Evolutionary conservation across 78 protist genomes (phyloP).

Genomic region (Dictyostelium firmibasis): DNA sequence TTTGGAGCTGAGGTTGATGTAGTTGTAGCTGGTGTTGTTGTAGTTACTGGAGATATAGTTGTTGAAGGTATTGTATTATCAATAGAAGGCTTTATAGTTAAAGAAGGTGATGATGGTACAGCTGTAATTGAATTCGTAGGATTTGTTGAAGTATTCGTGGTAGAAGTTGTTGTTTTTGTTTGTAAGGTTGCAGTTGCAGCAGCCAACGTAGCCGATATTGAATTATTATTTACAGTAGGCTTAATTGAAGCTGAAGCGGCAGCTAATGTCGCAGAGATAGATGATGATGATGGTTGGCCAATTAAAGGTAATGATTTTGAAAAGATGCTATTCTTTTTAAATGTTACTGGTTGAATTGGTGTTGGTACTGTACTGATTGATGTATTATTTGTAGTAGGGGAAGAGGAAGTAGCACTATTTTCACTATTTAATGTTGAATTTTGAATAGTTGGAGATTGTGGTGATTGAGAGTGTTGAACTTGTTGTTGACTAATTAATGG

Average conservation of each 20-base stretch:
- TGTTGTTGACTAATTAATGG: background rate
- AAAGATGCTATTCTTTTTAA: background rate
- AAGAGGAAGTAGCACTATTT: background rate
- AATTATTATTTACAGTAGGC: background rate
- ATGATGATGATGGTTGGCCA: background rate
- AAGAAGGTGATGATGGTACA: background rate
- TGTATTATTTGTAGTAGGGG: background rate
- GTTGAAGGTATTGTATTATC: background rate
- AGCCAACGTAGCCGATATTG: background rate
- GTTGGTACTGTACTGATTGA: background rate
- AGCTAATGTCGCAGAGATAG: background rate
- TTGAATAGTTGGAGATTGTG: background rate
- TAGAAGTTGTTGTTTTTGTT: conserved; percentile 8
- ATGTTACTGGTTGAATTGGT: background rate
- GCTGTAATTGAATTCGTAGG: background rate
- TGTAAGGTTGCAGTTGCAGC: background rate
- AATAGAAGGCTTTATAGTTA: background rate
- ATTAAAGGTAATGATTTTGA: background rate
- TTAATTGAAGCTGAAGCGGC: background rate
- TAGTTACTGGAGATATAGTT: background rate
- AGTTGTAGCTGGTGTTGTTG: background rate
- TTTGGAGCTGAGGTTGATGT: background rate
- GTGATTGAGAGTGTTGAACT: background rate
- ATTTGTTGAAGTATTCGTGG: background rate
- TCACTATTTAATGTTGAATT: background rate